Evolutionary conservation across 2,329 filamentous ascomycete species (phyloP), one percentile per base, ranked within the genome.

Genomic region (Colletotrichum graminicola): DNA sequence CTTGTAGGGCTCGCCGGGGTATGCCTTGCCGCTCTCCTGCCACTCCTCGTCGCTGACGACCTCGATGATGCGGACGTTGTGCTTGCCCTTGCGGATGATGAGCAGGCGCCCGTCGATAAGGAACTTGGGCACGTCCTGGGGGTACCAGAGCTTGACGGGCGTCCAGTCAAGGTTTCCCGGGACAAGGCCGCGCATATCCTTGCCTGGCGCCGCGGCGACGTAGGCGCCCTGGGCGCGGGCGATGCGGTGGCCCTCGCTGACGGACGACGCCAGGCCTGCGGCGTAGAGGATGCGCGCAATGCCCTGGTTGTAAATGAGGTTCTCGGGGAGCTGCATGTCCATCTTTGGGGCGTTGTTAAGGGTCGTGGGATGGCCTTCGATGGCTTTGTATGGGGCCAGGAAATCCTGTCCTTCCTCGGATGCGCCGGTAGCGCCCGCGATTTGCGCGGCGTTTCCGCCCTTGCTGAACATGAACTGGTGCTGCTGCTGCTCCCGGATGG

Each of bases 71-170:
- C 89, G 87, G 56, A 92, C 79, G 73, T 91, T 89, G 79, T 90
- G 86, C 81, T 90, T 91, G 74, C 89, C 89, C 76, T 86, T 89
- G 74, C 90, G 88, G 64, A 92, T 81, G 75, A 92, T 85, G 73
- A 92, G 81, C 57, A 91, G 75, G 73, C 86, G 84, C 67, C 79
- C 88, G 72, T 90, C 88, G 23, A 93, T 86, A 66, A 92, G 81
- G 76, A 86, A 92, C 66, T 89, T 87, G 69, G 84, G 77, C 0
- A 89, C 91, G 64, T 91, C 87, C 32, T 84, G 80, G 0, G 85
- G 82, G 74, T 83, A 87, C 86, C 89, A 90, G 29, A 86, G 80
- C 77, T 89, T 89, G 72, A 93, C 86, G 1, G 87, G 86, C 11
- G 86, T 88, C 83, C 90, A 94, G 34, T 85, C 83, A 34, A 94